Conservation (phyloP, 331 rosid genomes). For the Stylosanthes scabra region DNA sequence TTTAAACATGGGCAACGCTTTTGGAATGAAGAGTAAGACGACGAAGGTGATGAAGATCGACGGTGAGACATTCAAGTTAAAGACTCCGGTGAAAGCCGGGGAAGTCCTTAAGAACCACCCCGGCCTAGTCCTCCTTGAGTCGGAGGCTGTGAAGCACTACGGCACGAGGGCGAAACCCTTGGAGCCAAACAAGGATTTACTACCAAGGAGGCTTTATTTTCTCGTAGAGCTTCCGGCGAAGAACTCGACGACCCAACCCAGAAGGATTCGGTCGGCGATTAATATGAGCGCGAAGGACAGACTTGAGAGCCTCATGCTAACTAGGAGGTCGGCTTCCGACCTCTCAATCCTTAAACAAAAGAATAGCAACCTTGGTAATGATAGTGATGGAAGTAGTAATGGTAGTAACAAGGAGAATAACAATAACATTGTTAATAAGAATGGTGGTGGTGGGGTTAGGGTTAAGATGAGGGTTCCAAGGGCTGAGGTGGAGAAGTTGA, state of each 20-base stretch:
- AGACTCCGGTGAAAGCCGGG: constrained; percentile 64
- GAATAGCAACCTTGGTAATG: neutral
- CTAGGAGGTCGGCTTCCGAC: constrained; percentile 81
- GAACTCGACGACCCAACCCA: constrained; percentile 47
- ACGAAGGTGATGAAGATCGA: constrained; percentile 78
- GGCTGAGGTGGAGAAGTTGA: constrained; percentile 80
- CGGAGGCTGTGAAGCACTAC: constrained; percentile 84
- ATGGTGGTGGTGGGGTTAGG: constrained; percentile 46
- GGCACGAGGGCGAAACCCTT: constrained; percentile 82
- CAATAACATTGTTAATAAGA: neutral
- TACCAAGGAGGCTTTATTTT: constrained; percentile 73
- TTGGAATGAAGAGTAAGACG: constrained; percentile 65
- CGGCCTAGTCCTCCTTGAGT: constrained; percentile 75
- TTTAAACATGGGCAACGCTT: constrained; percentile 73
- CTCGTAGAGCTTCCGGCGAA: constrained; percentile 73
- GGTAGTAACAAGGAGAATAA: constrained; percentile 1
- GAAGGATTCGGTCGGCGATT: constrained; percentile 90
- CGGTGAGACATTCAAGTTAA: constrained; percentile 81
- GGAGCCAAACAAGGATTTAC: constrained; percentile 55
- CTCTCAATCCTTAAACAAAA: constrained; percentile 62
- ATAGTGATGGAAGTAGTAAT: neutral
- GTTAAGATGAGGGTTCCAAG: constrained; percentile 79
- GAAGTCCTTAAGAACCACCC: constrained; percentile 74
- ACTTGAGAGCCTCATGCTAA: constrained; percentile 74
- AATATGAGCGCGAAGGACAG: constrained; percentile 87